Evolutionary conservation across 768 basidiomycete genomes (phyloP), one percentile per base, ranked within the genome.

Genomic region (Galerina sulciceps): DNA sequence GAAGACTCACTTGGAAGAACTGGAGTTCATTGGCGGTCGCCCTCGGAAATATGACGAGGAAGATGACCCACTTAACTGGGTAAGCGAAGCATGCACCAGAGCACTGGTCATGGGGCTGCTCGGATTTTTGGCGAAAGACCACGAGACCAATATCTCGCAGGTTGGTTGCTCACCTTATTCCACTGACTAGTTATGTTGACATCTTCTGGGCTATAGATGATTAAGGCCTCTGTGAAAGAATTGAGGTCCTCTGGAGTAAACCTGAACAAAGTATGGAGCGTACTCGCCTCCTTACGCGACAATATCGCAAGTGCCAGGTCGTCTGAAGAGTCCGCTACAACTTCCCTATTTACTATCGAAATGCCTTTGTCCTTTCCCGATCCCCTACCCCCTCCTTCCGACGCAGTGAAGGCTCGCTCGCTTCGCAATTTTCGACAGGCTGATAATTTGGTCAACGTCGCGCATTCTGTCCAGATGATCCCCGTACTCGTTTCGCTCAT

Each of bases 401-500:
- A 73, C 10, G 67, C 69, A 4, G 63, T 75, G 15, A 77, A 79
- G 36, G 76, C 72, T 46, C 85, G 85, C 17, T 84, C 86, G 42
- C 83, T 84, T 18, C 85, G 89, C 45, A 81, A 78, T 43, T 75
- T 72, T 53, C 75, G 75, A 4, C 75, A 74, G 37, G 69, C 73
- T 14, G 67, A 69, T 11, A 70, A 70, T 37, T 60, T 64, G 22
- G 56, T 64, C 18, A 65, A 67, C 17, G 56, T 75, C 70, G 56
- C 73, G 59, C 60, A 79, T 79, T 65, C 89, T 0, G 79, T 79
- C 4, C 91, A 92, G 63, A 77, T 93, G 64, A 75, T 93, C 13
- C 90, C 91, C 14, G 79, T 90, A 18, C 66, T 93, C 26, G 60
- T 79, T 6, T 80, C 83, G 3, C 75, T 94, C n/a, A 79, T 89